Percentiles rank a stretch among this genome's conserved stretches.
phyloP scores from a whole-genome alignment of 2,329 filamentous ascomycete genomes.

The Paramyrothecium sp. region DNA sequence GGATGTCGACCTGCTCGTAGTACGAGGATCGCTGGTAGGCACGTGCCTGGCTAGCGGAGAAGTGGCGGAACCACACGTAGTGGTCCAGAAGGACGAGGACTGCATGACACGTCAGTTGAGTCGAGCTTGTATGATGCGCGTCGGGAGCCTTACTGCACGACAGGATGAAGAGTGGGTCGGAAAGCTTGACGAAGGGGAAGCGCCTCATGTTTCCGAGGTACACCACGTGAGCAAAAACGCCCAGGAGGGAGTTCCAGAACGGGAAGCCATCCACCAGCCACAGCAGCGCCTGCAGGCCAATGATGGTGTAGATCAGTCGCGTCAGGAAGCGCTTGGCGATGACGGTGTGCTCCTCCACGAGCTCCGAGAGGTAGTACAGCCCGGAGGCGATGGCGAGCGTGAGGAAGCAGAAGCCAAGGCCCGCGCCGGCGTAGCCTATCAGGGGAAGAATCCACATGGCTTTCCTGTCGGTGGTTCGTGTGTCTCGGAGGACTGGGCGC shows the following conservation, averaged over 20 bases:
- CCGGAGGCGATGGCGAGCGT: conserved; percentile 97
- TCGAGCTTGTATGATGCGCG: accelerated
- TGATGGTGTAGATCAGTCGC: conserved; percentile 79
- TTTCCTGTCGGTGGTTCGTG: conserved; percentile 4
- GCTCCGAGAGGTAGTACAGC: conserved; percentile 95
- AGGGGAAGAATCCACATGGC: conserved; percentile 95
- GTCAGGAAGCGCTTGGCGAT: conserved; percentile 84
- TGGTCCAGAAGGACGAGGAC: conserved; percentile 86
- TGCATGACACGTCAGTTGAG: conserved; percentile 27
- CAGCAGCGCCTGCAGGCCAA: conserved; percentile 71
- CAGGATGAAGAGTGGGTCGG: conserved; percentile 80
- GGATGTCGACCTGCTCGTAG: conserved; percentile 64
- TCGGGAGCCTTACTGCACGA: conserved; percentile 66
- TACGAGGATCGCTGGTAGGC: conserved; percentile 59
- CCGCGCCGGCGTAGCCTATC: conserved; percentile 82
- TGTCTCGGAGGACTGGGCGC: neutral
- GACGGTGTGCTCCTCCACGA: conserved; percentile 97
- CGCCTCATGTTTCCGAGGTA: conserved; percentile 83
- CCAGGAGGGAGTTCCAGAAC: conserved; percentile 68
- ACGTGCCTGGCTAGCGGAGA: conserved; percentile 63
- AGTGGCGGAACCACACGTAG: conserved; percentile 94
- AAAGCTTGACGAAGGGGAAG: conserved; percentile 77
- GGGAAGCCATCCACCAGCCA: conserved; percentile 85
- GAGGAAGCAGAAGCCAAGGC: conserved; percentile 89
- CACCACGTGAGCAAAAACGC: conserved; percentile 76